phyloP scores from a whole-genome alignment of 768 basidiomycete genomes.

The Piloderma croceum region DNA sequence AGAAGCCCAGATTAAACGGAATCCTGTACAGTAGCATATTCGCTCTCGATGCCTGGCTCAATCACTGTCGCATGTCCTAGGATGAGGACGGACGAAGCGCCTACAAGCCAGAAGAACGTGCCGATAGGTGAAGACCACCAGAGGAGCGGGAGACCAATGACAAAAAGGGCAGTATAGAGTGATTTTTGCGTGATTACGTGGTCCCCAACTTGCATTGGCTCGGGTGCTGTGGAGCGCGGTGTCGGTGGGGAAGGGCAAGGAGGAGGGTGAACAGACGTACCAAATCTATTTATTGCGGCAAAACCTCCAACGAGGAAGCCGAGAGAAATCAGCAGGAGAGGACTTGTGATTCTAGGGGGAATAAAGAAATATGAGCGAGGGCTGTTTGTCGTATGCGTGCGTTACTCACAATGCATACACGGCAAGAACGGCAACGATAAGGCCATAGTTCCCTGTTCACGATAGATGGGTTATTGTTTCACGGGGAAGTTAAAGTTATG shows the following conservation, averaged over 20 bases:
- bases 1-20: conserved; percentile 44
- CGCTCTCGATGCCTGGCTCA: conserved; percentile 94
- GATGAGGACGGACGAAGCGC: conserved; percentile 79
- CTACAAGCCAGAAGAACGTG: conserved; percentile 94
- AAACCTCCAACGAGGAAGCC: conserved; percentile 91
- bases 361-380: conserved; percentile 2
- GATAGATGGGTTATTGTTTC: background rate
- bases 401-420: conserved; percentile 75
- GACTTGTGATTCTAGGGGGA: conserved; percentile 64
- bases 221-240: conserved; percentile 49
- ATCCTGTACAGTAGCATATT: conserved; percentile 79
- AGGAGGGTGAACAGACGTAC: conserved; percentile 40
- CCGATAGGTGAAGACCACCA: conserved; percentile 69
- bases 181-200: conserved; percentile 84
- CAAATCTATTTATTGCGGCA: conserved; percentile 81
- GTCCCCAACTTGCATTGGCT: conserved; percentile 78
- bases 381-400: background rate
- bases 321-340: conserved; percentile 75
- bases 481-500: conserved; percentile 1
- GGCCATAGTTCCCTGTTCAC: conserved; percentile 73
- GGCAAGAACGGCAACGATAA: conserved; percentile 71
- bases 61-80: conserved; percentile 82
- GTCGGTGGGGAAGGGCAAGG: background rate
- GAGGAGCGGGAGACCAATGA: conserved; percentile 86
- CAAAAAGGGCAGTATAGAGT: conserved; percentile 83